Conservation (phyloP, 345 rosid species). For the Eucalyptus microcorys region DNA sequence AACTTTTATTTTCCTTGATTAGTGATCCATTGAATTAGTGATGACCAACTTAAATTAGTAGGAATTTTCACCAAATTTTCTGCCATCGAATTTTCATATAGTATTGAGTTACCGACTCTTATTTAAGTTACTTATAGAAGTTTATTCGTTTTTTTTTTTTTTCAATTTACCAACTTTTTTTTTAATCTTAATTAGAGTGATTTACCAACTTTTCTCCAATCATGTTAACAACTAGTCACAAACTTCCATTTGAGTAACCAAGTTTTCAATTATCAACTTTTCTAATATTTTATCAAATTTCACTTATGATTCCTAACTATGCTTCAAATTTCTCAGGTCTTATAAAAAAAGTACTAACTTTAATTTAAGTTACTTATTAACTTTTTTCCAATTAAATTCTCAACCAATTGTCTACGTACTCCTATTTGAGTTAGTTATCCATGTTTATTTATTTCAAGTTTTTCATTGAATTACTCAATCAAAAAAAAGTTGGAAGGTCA, state of each 20-base stretch:
- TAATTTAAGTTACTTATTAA: neutral
- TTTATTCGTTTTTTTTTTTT: neutral
- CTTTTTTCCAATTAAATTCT: neutral
- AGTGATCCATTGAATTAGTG: neutral
- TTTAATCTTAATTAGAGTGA: neutral
- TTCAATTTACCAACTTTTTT: neutral
- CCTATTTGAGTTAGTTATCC: neutral
- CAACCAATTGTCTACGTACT: neutral
- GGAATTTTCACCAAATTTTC: neutral
- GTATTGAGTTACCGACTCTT: neutral
- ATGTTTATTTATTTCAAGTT: neutral
- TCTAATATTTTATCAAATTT: neutral
- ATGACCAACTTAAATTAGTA: neutral
- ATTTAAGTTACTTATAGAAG: neutral
- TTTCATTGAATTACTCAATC: neutral
- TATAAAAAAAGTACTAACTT: neutral
- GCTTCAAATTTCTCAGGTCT: neutral
- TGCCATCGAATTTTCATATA: neutral
- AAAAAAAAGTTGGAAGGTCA: neutral
- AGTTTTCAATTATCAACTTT: neutral
- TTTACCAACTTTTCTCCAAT: neutral
- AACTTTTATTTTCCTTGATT: neutral
- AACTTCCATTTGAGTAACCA: neutral
- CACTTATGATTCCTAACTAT: neutral
- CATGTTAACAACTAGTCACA: neutral